Base-by-base conservation (phyloP, 2,329 filamentous ascomycete species). In the Lachnellula subtilissima region DNA sequence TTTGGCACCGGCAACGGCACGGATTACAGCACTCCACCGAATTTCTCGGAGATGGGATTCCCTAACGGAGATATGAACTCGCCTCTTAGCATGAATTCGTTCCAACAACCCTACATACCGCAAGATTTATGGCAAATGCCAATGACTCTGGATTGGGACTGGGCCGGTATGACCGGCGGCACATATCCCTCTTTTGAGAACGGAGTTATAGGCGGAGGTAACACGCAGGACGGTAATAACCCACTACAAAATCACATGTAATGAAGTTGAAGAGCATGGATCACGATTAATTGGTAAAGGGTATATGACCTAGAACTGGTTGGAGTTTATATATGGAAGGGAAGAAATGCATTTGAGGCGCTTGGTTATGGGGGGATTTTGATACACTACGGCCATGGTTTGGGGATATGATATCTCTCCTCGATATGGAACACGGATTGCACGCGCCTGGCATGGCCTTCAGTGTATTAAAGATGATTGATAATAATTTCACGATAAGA, bases 91-190 rank as follows among this genome's bases (percentile, higher is more conserved):
- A 68, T 74, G 37, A 71, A 73, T 12, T 67, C 77, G 17, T 91
- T 92, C 68, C 87, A 92, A 66, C 89, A 95, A 63, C 92, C 92
- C 0, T 87, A 96, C 66, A 84, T 97, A 22, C 93, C 94, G 4
- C 91, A 93, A 65, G 94, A 97, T 73, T 74, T 97, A 25, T 99
- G 94, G 85, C 88, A 93, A 71, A 86, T 97, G 83, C 92, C 93
- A 1, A 96, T 96, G 86, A 95, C 90, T 2, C 80, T 97, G 22
- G 93, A 97, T 69, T 89, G 85, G 86, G 67, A 82, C 67, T 86
- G 83, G 81, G 82, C 83, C 1, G 83, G 86, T 70, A 84, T 86
- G 77, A 85, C 81, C 35, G 82, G 83, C n/a, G 83, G 82, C 9
- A 76, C 78, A 2, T 86, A 86, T 63, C 82, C 83, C 11, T 79